Percentiles rank a stretch among this genome's conserved stretches.
These are phyloP conservation scores for Schizosaccharomyces versatilis DNA, from an alignment of 1,139 yeast genomes.

Conservation along the genomic window DNA sequence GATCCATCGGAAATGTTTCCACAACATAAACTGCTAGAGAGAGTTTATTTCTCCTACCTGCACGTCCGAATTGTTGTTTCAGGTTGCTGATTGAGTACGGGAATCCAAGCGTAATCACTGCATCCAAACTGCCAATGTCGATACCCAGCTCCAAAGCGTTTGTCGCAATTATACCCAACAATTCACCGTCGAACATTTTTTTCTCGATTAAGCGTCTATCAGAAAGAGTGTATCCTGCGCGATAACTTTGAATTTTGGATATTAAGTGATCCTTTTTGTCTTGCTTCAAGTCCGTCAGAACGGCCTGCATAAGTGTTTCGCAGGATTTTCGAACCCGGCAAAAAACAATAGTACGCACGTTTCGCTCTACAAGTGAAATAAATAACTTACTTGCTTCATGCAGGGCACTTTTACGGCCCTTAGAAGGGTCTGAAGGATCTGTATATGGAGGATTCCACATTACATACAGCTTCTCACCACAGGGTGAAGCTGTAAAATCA, in stretches of 20 bases:
- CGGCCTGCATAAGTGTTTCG: conserved; percentile 69
- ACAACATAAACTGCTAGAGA: conserved; percentile 70
- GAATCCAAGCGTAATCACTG: conserved; percentile 78
- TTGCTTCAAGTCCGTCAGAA: conserved; percentile 16
- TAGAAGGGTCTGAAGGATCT: conserved; percentile 33
- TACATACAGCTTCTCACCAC: conserved; percentile 49
- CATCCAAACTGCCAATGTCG: conserved; percentile 79
- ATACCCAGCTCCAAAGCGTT: conserved; percentile 89
- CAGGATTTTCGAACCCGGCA: conserved; percentile 73
- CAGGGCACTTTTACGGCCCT: conserved; percentile 50
- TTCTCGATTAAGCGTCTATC: conserved; percentile 74
- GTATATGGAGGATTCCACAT: conserved; percentile 68
- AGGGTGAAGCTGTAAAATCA: conserved; percentile 67
- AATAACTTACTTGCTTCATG: conserved; percentile 55
- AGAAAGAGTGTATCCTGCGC: conserved; percentile 79
- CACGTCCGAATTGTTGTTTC: conserved; percentile 91
- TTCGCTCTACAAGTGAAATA: conserved; percentile 37
- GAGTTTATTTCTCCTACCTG: conserved; percentile 59
- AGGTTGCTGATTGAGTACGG: conserved; percentile 69
- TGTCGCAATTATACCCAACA: conserved; percentile 77
- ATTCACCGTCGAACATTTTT: conserved; percentile 69
- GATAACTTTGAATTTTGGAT: conserved; percentile 67
- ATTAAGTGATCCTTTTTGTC: conserved; percentile 14
- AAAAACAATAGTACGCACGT: conserved; percentile 67
- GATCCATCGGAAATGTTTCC: conserved; percentile 69